Evolutionary conservation across 2,329 filamentous ascomycete species (phyloP), one percentile per base, ranked within the genome.

Genomic region (Beauveria scarabaeidicola): DNA sequence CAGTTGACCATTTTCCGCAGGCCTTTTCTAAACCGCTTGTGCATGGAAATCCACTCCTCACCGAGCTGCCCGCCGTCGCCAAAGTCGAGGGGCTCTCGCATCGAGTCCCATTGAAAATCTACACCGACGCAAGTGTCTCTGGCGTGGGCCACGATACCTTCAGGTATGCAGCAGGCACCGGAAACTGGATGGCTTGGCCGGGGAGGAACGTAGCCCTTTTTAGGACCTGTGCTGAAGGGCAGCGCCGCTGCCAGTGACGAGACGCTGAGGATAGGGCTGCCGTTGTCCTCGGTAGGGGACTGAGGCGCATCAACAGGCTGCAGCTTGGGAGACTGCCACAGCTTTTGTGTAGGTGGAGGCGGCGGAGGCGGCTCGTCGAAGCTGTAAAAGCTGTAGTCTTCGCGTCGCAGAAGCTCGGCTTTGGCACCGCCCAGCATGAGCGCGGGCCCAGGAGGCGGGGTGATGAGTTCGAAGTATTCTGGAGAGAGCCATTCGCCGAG

Each of bases 21-120:
- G 1, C 93, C 93, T 62, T 80, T 83, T 41, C 91, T 83, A 68
- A 97, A 96, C 23, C 94, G 84, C 69, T 87, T 87, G 73, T 99
- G 94, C 94, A 99, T 97, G 3, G 85, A 80, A 32, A 90, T 89
- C 94, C 94, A 99, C 73, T 97, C 94, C 73, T 99, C 94, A 1
- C 90, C 91, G 66, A 90, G 89, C 47, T 87, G 82, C 43, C 93
- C 94, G 10, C 93, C 93, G 67, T 91, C 86, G 7, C 92, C 93
- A 89, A 94, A 97, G 63, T 86, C 79, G 47, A 90, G 80, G 0
- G 89, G 85, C 3, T 81, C 77, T 15, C 89, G 82, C 80, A 92
- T 93, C 61, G 92, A 97, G 69, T 99, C 92, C 93, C 94, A 99
- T 66, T 93, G 89, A 68, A 90, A 95, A 72, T 99, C 94, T n/a